Conservation (phyloP, 495 filamentous ascomycete genomes). For the Podospora pseudoanserina region DNA sequence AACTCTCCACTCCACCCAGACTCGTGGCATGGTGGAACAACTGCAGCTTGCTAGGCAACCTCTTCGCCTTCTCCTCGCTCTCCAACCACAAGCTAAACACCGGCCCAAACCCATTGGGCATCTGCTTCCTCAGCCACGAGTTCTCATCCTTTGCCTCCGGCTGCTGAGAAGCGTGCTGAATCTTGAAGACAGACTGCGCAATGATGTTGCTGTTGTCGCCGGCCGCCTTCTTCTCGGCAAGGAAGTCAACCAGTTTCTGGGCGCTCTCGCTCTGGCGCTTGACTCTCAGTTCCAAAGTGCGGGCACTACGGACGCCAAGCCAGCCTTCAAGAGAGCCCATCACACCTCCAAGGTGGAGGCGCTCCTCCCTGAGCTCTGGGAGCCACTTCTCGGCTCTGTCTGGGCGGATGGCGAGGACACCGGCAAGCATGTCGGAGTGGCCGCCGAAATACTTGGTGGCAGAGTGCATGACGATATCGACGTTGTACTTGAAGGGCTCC, state of each 20-base stretch:
- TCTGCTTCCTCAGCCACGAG: slow-evolving; percentile 77
- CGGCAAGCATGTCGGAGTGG: slow-evolving; percentile 86
- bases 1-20: slow-evolving; percentile 86
- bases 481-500: slow-evolving; percentile 77
- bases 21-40: slow-evolving; percentile 95
- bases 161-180: slow-evolving; percentile 78
- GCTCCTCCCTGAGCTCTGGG: slow-evolving; percentile 55
- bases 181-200: slow-evolving; percentile 50
- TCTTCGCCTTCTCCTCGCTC: slow-evolving; percentile 55
- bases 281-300: slow-evolving; percentile 83
- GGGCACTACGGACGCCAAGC: slow-evolving; percentile 79
- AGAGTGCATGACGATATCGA: slow-evolving; percentile 82
- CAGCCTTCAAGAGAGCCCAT: slow-evolving; percentile 91
- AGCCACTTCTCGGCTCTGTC: slow-evolving; percentile 48
- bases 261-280: slow-evolving; percentile 67
- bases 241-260: slow-evolving; percentile 64
- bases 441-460: slow-evolving; percentile 96
- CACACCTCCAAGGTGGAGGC: slow-evolving; percentile 72
- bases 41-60: slow-evolving; percentile 69
- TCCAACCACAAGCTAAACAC: slow-evolving; percentile 76
- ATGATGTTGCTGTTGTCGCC: slow-evolving; percentile 38
- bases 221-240: slow-evolving; percentile 46
- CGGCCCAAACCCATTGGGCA: slow-evolving; percentile 86
- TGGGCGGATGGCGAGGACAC: slow-evolving; percentile 64
- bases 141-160: slow-evolving; percentile 52